Evolutionary conservation across 2,329 filamentous ascomycete species (phyloP).

Genomic region (Diaporthe citriasiana): DNA sequence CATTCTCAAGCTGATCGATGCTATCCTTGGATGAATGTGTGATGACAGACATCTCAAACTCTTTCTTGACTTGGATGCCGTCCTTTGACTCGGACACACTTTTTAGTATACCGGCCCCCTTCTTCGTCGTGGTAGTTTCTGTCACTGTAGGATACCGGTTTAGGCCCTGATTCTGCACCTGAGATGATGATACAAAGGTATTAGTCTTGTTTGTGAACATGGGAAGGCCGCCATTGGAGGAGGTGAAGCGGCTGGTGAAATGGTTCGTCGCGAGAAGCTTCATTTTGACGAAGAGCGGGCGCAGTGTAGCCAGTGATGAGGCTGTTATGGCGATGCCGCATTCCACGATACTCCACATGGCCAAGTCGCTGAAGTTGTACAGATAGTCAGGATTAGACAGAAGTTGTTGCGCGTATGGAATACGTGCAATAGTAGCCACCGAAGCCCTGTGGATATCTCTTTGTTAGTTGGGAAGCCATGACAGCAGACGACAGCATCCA

Average conservation of each 20-base stretch:
- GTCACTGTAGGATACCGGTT: slow-evolving; percentile 4
- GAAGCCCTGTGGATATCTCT: slow-evolving; percentile 50
- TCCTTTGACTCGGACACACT: slow-evolving; percentile 14
- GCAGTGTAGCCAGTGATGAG: slow-evolving; percentile 55
- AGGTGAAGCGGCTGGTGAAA: slow-evolving; percentile 37
- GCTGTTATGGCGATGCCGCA: slow-evolving; percentile 57
- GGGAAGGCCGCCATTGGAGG: slow-evolving; percentile 29
- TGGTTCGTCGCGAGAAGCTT: slow-evolving; percentile 34
- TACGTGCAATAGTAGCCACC: slow-evolving; percentile 58
- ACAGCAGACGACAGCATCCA: neutral
- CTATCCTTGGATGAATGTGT: slow-evolving; percentile 38
- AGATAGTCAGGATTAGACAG: slow-evolving; percentile 54
- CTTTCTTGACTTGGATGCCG: slow-evolving; percentile 36
- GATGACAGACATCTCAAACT: slow-evolving; percentile 42
- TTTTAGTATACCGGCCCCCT: neutral
- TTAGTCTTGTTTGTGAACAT: slow-evolving; percentile 37
- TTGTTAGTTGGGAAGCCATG: slow-evolving; percentile 28
- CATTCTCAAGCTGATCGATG: slow-evolving; percentile 36
- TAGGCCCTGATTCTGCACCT: slow-evolving; percentile 23
- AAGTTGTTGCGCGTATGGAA: slow-evolving; percentile 57
- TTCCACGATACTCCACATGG: slow-evolving; percentile 61
- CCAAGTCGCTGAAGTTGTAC: slow-evolving; percentile 57
- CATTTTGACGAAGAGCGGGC: slow-evolving; percentile 40
- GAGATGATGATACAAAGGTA: slow-evolving; percentile 37
- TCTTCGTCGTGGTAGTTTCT: slow-evolving; percentile 18